A percentile compares a stretch with the other conserved stretches of the same genome.
Evolutionary conservation across 2,329 filamentous ascomycete genomes (phyloP).

Genomic region (Alternaria angustiovoidea): DNA sequence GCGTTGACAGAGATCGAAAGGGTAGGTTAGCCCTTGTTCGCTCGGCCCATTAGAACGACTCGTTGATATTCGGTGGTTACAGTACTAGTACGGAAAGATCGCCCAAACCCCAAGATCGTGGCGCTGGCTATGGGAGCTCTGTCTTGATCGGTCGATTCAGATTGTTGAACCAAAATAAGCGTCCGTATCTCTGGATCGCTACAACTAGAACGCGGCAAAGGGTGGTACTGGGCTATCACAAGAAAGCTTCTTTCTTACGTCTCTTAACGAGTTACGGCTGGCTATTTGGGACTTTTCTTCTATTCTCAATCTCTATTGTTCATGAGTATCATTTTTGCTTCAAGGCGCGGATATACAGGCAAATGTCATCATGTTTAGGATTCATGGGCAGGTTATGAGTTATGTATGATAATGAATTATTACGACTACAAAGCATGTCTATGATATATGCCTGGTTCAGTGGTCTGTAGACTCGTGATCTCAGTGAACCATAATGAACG

Average conservation of each 20-base stretch:
- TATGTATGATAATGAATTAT: constrained; percentile 11
- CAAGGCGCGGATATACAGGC: constrained; percentile 11
- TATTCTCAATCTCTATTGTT: constrained; percentile 4
- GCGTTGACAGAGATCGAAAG: constrained; percentile 90
- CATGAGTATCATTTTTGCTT: constrained; percentile 1
- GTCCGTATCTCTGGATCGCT: not conserved
- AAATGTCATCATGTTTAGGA: constrained; percentile 3
- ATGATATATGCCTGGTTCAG: not conserved
- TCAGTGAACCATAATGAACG: not conserved
- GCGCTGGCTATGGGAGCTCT: constrained; percentile 33
- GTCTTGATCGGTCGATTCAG: not conserved
- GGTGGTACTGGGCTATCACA: not conserved
- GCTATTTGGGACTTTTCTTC: not conserved
- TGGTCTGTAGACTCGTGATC: not conserved
- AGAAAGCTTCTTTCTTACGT: not conserved
- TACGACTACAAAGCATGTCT: not conserved
- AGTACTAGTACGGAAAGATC: constrained; percentile 41
- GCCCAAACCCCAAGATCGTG: constrained; percentile 54
- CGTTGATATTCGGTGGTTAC: constrained; percentile 47
- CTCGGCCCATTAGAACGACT: constrained; percentile 65
- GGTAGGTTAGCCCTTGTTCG: constrained; percentile 92
- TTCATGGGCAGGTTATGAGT: not conserved
- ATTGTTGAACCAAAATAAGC: not conserved
- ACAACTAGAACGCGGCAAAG: not conserved
- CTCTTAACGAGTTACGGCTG: not conserved